Evolutionary conservation across 148 eudicot species (phyloP).

Genomic region (Vaccinium corymbosum): DNA sequence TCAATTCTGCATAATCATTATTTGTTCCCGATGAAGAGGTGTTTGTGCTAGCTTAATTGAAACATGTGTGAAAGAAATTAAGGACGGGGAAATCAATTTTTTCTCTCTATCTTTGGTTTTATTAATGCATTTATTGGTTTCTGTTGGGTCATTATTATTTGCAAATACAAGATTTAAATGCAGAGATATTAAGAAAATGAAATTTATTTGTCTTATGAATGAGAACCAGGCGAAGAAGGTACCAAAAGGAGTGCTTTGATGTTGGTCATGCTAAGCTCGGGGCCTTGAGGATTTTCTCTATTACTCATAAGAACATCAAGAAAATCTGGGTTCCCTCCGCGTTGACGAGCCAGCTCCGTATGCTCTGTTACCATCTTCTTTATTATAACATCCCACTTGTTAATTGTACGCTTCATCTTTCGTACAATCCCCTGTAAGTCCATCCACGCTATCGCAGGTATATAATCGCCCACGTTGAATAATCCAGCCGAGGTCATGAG

Average conservation of each 20-base stretch:
- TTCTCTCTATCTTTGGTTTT: too few species aligned
- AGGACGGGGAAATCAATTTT: too few species aligned
- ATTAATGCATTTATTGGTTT: too few species aligned
- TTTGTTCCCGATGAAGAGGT: too few species aligned
- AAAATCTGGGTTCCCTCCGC: constrained; percentile 30
- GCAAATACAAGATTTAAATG: too few species aligned
- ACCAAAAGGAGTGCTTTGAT: constrained; percentile 4
- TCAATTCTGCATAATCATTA: too few species aligned
- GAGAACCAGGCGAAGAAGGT: background rate
- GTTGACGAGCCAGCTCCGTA: constrained; percentile 2
- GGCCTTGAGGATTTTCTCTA: background rate
- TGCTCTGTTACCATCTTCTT: constrained; percentile 28
- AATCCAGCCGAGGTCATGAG: constrained; percentile 26
- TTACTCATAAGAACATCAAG: constrained; percentile 4
- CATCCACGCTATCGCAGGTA: constrained; percentile 28
- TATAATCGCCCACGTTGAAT: constrained; percentile 27
- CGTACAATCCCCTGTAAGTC: constrained; percentile 28
- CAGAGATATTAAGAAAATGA: too few species aligned
- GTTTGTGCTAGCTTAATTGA: too few species aligned
- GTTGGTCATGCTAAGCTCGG: background rate
- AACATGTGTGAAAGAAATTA: too few species aligned
- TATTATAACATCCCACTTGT: constrained; percentile 21
- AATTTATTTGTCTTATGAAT: too few species aligned
- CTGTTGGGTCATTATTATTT: too few species aligned
- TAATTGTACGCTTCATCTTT: constrained; percentile 28